Base-by-base conservation (phyloP, 2,329 filamentous ascomycete genomes). In the Cyphellophora europaea region DNA sequence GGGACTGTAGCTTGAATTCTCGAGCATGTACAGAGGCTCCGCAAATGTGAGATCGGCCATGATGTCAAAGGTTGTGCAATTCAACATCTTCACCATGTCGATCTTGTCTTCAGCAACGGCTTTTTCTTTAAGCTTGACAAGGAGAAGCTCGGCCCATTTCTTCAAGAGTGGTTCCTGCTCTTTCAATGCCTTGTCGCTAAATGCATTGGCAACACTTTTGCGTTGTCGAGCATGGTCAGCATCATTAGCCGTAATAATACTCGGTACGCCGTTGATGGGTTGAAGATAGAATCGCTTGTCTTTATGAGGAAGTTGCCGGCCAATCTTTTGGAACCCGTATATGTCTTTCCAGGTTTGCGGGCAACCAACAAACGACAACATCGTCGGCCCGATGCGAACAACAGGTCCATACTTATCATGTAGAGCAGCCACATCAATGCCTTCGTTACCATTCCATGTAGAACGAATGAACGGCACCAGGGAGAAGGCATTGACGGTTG, bases 401-500 rank as follows among this genome's bases (percentile, higher is more conserved):
- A 32, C 5, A 6, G 15, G 14, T 17, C 30, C 30, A n/a, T 32
- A 32, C 18, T 18, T 32, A 5, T 32, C 30, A n/a, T 32, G 30
- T 5, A 15, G 8, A 3, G 8, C 8, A 8, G 8, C 8, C 8
- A 25, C n/a, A 25, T 23, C 17, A 5, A 12, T 33, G 4, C 47
- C 45, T 1, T 43, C 12, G 14, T 14, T 11, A 3, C 44, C 47
- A 8, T 35, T 21, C 13, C 40, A 11, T 6, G 14, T 18, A 5
- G 37, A 33, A 11, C 50, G 32, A 10, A 43, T 27, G 4, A 34
- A 39, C 1, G 45, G 25, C 5, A 49, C 11, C 1, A 41, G 42
- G 14, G 46, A 45, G 10, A 33, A 40, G 5, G 45, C 41, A 43
- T 42, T 48, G 27, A 32, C 21, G 23, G 40, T 44, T 95, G 89